Base-by-base conservation (phyloP, 805 yeast species). In the Candida insectalens region DNA sequence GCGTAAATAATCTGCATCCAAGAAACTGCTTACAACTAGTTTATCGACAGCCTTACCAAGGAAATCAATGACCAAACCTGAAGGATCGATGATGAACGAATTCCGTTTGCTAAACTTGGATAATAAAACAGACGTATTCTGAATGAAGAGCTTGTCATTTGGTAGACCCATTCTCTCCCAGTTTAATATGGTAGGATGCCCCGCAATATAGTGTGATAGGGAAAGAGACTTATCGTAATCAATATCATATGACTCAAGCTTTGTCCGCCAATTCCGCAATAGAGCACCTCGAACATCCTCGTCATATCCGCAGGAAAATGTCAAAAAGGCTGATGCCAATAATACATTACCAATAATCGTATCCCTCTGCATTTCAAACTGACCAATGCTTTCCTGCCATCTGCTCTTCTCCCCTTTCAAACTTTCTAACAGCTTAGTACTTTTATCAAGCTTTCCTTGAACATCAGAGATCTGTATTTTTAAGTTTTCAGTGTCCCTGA, bases 41-140 rank as follows among this genome's bases (percentile, higher is more conserved):
- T 62, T 63, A 29, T 57, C 54, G n/a, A 40, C 27, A 34, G 43
- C 46, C 13, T 55, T 46, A 4, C 39, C 35, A 13, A 83, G 40
- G 4, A 71, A 62, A 0, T 63, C 60, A 2, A 65, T 38, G 7
- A 73, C 53, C 8, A 55, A 44, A 0, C 71, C 69, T 0, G 74
- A 61, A 0, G 96, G 95, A 51, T 89, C 96, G 30, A 89, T 66
- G 3, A 89, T 60, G 30, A 72, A 65, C 0, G 89, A 79, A 25
- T 63, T 63, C 17, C 60, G 49, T 16, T 51, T 42, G 3, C 40
- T 29, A 4, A 38, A 32, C 4, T 15, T 20, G 1, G 47, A 38
- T 3, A 35, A 34, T 27, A 82, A 43, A 19, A 83, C 67, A 0
- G 71, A 53, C 29, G 75, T 68, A 50, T 85, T 87, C 30, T 81